Conservation (phyloP, 352 stramenopile species). For the Achlya hypogyna region DNA sequence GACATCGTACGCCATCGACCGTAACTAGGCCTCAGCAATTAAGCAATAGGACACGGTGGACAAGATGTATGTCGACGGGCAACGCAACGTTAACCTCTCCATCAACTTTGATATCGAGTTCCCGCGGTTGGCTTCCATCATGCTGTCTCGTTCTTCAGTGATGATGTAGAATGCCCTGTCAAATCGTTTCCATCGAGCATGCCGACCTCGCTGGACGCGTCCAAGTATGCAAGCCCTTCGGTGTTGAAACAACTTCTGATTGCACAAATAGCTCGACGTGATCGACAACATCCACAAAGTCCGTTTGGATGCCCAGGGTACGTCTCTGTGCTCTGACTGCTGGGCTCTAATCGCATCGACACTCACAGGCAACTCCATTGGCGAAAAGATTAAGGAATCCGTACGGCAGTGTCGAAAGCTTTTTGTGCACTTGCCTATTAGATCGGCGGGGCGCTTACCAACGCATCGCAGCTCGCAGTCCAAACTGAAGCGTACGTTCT, state of each 20-base stretch:
- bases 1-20: slow-evolving; percentile 27
- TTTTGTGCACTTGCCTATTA: slow-evolving; percentile 9
- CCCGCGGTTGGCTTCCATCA: slow-evolving; percentile 29
- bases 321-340: slow-evolving; percentile 34
- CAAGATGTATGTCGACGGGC: slow-evolving; percentile 77
- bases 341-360: neutral
- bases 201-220: slow-evolving; percentile 55
- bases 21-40: neutral
- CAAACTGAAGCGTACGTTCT: neutral
- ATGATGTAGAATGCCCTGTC: slow-evolving; percentile 62
- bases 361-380: slow-evolving; percentile 13
- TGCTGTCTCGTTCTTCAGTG: neutral
- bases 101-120: slow-evolving; percentile 82
- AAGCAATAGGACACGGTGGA: slow-evolving; percentile 57
- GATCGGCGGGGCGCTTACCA: slow-evolving; percentile 64
- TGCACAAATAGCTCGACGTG: slow-evolving; percentile 43
- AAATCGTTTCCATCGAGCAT: slow-evolving; percentile 59
- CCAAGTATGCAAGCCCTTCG: slow-evolving; percentile 26
- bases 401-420: neutral
- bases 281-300: slow-evolving; percentile 75
- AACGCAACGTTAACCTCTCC: slow-evolving; percentile 49
- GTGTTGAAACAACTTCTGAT: neutral
- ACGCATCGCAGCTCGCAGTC: slow-evolving; percentile 31
- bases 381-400: slow-evolving; percentile 30
- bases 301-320: slow-evolving; percentile 39